Base-by-base conservation (phyloP, 2,329 filamentous ascomycete genomes). In the Nectriaceae sp. region DNA sequence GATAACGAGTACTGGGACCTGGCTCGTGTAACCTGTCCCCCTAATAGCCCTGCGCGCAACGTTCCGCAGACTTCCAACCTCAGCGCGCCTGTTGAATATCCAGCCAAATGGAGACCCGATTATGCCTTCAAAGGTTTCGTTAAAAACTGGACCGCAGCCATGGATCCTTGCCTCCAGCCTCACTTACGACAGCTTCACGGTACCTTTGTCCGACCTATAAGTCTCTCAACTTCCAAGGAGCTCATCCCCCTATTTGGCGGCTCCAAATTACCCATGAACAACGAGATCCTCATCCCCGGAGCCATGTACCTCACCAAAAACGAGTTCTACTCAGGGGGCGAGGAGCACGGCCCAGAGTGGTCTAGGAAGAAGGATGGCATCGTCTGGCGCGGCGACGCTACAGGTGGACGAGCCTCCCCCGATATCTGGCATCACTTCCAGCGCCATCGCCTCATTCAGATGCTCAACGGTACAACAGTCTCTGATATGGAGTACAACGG, bases 381-480 rank as follows among this genome's bases (percentile, higher is more conserved):
- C 39, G 70, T 85, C 29, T 88, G 85, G 85, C 81, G 85, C 31
- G 85, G 85, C 39, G 79, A 82, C 2, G 83, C 80, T 3, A 85
- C 83, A 6, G 85, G 84, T 3, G 84, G 83, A 2, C 71, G 74
- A 21, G 67, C 75, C 39, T 69, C 68, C 47, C 59, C 61, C n/a
- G 64, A 82, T 38, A 87, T 79, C 51, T 90, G 86, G 85, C 75
- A 75, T 26, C 79, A 82, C 29, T 87, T 88, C 58, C 86, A 89
- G 52, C 82, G 86, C n/a, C 85, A 88, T 57, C 83, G 87, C 4
- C 81, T 89, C 49, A 72, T 89, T 21, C 75, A 83, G 49, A 86
- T 89, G 83, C 70, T 87, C 40, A 89, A 90, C 58, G 78, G 77
- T 8, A 85, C 82, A 1, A 76, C 73, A 16, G 79, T 85, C 19